Conservation (phyloP, 345 rosid genomes). For the Salix exigua region DNA sequence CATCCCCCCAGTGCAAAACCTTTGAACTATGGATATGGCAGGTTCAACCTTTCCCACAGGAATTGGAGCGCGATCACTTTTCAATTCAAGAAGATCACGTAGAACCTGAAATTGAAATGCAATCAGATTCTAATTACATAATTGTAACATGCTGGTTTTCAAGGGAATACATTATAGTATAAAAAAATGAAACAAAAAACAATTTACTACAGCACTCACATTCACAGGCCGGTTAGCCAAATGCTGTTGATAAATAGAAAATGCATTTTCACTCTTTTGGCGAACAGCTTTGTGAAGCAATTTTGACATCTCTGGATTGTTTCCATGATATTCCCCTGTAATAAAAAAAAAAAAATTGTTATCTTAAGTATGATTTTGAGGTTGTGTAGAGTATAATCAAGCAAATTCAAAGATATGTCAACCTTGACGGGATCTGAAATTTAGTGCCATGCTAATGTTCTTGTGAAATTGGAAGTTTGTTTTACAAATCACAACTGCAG, state of each 20-base stretch:
- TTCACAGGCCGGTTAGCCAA: conserved; percentile 91
- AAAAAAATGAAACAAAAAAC: conserved; percentile 2
- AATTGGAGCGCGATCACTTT: conserved; percentile 86
- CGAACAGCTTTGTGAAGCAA: conserved; percentile 98
- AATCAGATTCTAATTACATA: conserved; percentile 11
- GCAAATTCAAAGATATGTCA: background rate
- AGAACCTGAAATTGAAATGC: conserved; percentile 58
- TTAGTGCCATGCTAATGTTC: conserved; percentile 3
- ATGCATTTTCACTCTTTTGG: conserved; percentile 89
- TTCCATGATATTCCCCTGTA: conserved; percentile 94
- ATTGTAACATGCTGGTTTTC: background rate
- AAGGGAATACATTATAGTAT: background rate
- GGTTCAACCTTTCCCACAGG: conserved; percentile 95
- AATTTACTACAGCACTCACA: conserved; percentile 41
- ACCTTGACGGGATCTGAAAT: background rate
- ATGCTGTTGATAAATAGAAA: conserved; percentile 91
- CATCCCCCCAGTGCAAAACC: conserved; percentile 99
- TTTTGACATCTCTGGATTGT: conserved; percentile 98
- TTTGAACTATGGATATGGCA: conserved; percentile 71
- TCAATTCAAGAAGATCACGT: conserved; percentile 94
- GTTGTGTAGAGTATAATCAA: background rate
- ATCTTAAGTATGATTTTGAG: background rate
- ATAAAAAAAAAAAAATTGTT: background rate
- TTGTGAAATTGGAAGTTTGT: background rate
- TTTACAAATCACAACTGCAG: conserved; percentile 2